Conservation (phyloP, 352 stramenopile species). For the Phytophthora constricta region DNA sequence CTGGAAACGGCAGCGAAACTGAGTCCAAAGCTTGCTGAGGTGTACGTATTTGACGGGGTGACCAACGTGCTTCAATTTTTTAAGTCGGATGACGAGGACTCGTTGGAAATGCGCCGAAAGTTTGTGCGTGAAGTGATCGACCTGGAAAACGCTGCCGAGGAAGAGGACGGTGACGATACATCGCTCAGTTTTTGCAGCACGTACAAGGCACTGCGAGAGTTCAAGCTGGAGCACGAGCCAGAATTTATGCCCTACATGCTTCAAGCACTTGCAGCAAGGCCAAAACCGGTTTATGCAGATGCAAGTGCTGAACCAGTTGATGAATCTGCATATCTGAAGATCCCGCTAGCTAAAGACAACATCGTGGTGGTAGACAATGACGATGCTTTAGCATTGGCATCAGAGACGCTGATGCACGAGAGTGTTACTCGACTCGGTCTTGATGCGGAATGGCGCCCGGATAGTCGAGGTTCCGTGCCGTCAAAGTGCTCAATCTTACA, state of each 20-base stretch:
- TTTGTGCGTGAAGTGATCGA: constrained; percentile 79
- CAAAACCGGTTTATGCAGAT: constrained; percentile 36
- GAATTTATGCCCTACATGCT: constrained; percentile 76
- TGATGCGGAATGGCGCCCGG: constrained; percentile 78
- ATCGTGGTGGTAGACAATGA: constrained; percentile 71
- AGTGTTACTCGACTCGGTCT: constrained; percentile 51
- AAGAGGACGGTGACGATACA: constrained; percentile 35
- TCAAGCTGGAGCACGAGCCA: constrained; percentile 68
- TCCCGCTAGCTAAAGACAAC: constrained; percentile 48
- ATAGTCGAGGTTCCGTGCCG: constrained; percentile 47
- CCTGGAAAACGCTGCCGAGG: constrained; percentile 45
- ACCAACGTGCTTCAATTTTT: constrained; percentile 67
- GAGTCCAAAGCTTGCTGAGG: constrained; percentile 65
- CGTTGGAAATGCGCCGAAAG: constrained; percentile 53
- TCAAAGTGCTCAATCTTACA: constrained; percentile 76
- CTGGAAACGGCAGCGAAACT: constrained; percentile 48
- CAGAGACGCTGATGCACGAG: constrained; percentile 54
- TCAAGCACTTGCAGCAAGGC: constrained; percentile 34
- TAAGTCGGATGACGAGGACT: constrained; percentile 57
- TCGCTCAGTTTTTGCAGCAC: constrained; percentile 38
- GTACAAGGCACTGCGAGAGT: constrained; percentile 59
- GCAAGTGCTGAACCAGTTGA: constrained; percentile 37
- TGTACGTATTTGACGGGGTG: constrained; percentile 58
- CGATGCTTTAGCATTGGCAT: constrained; percentile 53
- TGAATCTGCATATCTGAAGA: constrained; percentile 48